phyloP scores from a whole-genome alignment of 192 early-diverging fungal genomes.

The Phycomyces nitens region DNA sequence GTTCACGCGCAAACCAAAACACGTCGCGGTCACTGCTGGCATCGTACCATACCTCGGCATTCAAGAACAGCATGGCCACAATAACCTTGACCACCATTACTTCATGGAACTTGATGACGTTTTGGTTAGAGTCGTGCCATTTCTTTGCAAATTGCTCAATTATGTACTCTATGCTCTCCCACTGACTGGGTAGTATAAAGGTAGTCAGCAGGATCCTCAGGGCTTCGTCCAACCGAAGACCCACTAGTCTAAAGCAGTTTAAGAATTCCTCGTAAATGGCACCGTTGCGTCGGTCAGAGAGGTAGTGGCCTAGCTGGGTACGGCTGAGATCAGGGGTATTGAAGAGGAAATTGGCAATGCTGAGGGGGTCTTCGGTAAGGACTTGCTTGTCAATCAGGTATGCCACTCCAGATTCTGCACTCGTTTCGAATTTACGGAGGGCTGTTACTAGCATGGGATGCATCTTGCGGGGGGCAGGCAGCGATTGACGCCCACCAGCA shows the following conservation, averaged over 20 bases:
- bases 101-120: conserved; percentile 50
- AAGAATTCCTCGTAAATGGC: conserved; percentile 57
- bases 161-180: conserved; percentile 43
- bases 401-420: conserved; percentile 52
- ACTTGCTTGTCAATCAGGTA: conserved; percentile 56
- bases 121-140: conserved; percentile 62
- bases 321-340: conserved; percentile 59
- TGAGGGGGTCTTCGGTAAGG: conserved; percentile 52
- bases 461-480: conserved; percentile 46
- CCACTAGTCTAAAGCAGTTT: conserved; percentile 50
- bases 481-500: conserved; percentile 4
- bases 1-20: conserved; percentile 33
- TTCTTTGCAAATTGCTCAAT: conserved; percentile 59
- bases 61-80: conserved; percentile 59
- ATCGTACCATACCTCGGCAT: conserved; percentile 57
- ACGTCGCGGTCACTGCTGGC: conserved; percentile 37
- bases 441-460: conserved; percentile 56
- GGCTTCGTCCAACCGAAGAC: conserved; percentile 55
- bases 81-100: conserved; percentile 56
- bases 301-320: conserved; percentile 53
- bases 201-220: conserved; percentile 53
- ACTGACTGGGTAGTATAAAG: conserved; percentile 51
- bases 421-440: conserved; percentile 54
- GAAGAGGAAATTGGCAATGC: conserved; percentile 64
- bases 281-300: conserved; percentile 49